Evolutionary conservation across 495 filamentous ascomycete genomes (phyloP).

Genomic region (Penicillium macrosclerotiorum): DNA sequence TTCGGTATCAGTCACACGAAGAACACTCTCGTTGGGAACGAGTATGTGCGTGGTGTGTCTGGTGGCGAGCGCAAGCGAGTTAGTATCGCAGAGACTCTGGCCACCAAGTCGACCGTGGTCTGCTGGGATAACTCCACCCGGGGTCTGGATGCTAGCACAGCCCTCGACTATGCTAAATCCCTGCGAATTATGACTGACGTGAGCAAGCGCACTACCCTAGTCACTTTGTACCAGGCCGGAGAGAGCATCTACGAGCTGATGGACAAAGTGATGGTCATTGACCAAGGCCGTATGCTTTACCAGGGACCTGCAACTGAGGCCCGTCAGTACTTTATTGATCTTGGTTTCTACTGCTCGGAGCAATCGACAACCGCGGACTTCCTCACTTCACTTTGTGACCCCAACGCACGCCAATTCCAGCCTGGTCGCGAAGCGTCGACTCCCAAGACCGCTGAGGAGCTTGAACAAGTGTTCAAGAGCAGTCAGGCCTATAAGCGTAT

Average conservation of each 20-base stretch:
- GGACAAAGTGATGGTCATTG: conserved; percentile 72
- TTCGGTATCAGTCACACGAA: conserved; percentile 80
- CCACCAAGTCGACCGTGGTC: conserved; percentile 62
- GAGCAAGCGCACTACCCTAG: conserved; percentile 74
- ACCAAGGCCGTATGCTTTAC: conserved; percentile 64
- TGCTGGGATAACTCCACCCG: conserved; percentile 76
- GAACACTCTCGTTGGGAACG: conserved; percentile 82
- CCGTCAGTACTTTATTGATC: conserved; percentile 63
- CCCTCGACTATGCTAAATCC: conserved; percentile 75
- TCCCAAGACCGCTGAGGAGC: conserved; percentile 60
- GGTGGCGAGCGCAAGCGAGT: conserved; percentile 74
- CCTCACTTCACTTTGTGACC: conserved; percentile 75
- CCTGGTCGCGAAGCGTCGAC: conserved; percentile 61
- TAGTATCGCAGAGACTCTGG: conserved; percentile 66
- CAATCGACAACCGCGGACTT: conserved; percentile 73
- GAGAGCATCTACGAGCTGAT: conserved; percentile 81
- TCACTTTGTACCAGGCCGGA: conserved; percentile 81
- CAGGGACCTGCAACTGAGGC: conserved; percentile 62
- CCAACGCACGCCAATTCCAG: conserved; percentile 63
- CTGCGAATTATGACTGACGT: conserved; percentile 82
- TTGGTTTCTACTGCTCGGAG: conserved; percentile 66
- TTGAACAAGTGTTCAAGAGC: conserved; percentile 58
- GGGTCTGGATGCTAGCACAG: conserved; percentile 77
- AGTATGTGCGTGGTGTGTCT: conserved; percentile 71
- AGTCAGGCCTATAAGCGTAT: conserved; percentile 54